phyloP scores from a whole-genome alignment of 768 basidiomycete species.

The Leccinum barrowsii region DNA sequence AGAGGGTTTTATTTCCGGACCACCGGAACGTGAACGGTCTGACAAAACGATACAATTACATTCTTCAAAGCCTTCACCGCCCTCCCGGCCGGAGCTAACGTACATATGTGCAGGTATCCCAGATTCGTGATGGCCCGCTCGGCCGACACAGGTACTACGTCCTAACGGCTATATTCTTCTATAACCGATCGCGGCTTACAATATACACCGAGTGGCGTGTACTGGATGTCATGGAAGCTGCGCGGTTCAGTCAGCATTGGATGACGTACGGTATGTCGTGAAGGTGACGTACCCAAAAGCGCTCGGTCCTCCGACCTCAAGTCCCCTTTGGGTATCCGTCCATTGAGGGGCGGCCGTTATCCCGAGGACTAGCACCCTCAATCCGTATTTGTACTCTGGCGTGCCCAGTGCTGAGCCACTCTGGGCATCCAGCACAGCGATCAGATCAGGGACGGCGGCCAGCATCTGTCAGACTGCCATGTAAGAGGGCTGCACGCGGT shows the following conservation, averaged over 20 bases:
- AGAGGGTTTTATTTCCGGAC: background rate
- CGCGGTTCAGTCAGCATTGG: slow-evolving; percentile 7
- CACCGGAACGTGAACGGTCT: background rate
- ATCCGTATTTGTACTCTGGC: slow-evolving; percentile 58
- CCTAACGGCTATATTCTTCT: slow-evolving; percentile 33
- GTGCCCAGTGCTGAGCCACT: slow-evolving; percentile 60
- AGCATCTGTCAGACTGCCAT: slow-evolving; percentile 35
- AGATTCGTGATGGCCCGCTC: slow-evolving; percentile 1
- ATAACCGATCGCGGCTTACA: slow-evolving; percentile 45
- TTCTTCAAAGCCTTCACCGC: background rate
- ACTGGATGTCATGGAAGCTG: slow-evolving; percentile 33
- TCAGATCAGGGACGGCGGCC: slow-evolving; percentile 62
- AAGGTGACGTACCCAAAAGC: slow-evolving; percentile 46
- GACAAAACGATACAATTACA: background rate
- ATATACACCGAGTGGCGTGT: slow-evolving; percentile 40
- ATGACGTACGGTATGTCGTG: background rate
- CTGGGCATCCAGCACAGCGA: slow-evolving; percentile 60
- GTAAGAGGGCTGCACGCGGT: slow-evolving; percentile 1
- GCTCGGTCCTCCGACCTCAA: slow-evolving; percentile 48
- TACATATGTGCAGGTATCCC: slow-evolving; percentile 1
- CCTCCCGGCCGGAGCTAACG: background rate
- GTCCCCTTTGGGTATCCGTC: slow-evolving; percentile 46
- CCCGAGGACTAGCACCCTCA: slow-evolving; percentile 52
- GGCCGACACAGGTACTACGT: slow-evolving; percentile 3
- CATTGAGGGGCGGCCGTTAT: slow-evolving; percentile 52